These are phyloP conservation scores for Scedosporium apiospermum DNA, from an alignment of 2,329 filamentous ascomycete species.

Conservation along the genomic window DNA sequence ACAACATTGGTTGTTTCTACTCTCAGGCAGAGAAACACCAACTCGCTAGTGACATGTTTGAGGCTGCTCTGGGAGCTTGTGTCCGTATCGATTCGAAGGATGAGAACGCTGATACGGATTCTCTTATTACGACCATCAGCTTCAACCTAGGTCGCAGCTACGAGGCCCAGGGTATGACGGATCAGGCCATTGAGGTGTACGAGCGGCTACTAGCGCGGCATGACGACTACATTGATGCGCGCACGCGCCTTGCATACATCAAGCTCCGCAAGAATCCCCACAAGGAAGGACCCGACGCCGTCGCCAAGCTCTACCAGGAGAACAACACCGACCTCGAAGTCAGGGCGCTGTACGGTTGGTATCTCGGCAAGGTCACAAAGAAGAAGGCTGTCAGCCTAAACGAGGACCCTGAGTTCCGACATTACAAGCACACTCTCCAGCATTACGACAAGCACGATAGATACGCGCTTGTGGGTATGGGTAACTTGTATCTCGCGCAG, in stretches of 20 bases:
- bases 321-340: constrained; percentile 84
- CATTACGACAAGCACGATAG: constrained; percentile 94
- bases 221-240: constrained; percentile 85
- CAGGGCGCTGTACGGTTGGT: constrained; percentile 90
- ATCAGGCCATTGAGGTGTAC: constrained; percentile 83
- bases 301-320: constrained; percentile 76
- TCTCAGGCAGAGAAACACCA: constrained; percentile 79
- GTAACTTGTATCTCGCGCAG: constrained; percentile 77
- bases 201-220: constrained; percentile 78
- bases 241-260: constrained; percentile 82
- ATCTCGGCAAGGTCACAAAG: constrained; percentile 73
- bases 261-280: constrained; percentile 70
- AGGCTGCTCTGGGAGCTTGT: constrained; percentile 82
- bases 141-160: constrained; percentile 94
- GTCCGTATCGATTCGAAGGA: constrained; percentile 71
- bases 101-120: constrained; percentile 72
- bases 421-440: constrained; percentile 93
- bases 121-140: constrained; percentile 88
- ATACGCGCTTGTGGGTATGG: constrained; percentile 96
- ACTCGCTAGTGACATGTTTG: constrained; percentile 76
- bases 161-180: constrained; percentile 69
- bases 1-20: constrained; percentile 95
- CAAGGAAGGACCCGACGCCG: constrained; percentile 77
- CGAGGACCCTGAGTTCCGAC: constrained; percentile 84
- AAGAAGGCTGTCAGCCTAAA: constrained; percentile 71